A percentile compares a stretch with the other conserved stretches of the same genome.
phyloP scores from a whole-genome alignment of 805 yeast genomes.

The Starmera dryadoides region DNA sequence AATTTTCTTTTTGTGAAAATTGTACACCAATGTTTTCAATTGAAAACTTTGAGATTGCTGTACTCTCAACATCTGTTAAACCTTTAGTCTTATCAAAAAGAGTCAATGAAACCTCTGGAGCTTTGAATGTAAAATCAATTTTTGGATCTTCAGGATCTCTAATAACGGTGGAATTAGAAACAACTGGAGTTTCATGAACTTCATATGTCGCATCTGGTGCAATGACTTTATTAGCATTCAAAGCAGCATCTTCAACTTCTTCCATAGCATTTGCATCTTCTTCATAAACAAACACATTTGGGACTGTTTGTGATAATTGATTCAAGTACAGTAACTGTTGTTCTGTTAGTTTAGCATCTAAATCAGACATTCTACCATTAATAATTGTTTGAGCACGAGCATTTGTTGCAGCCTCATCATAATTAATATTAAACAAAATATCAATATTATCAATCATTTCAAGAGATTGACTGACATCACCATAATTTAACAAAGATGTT shows the following conservation, averaged over 20 bases:
- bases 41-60: constrained; percentile 48
- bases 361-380: constrained; percentile 53
- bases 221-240: constrained; percentile 48
- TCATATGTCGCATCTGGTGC: constrained; percentile 25
- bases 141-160: constrained; percentile 19
- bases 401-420: constrained; percentile 29
- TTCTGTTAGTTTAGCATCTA: constrained; percentile 64
- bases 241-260: constrained; percentile 58
- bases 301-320: constrained; percentile 46
- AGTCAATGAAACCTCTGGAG: constrained; percentile 60
- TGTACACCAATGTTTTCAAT: constrained; percentile 50
- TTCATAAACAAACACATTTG: constrained; percentile 44
- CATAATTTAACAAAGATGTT: constrained; percentile 51
- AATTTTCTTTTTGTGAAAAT: constrained; percentile 44
- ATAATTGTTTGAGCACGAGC: constrained; percentile 42
- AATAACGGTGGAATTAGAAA: constrained; percentile 14
- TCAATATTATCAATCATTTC: constrained; percentile 65
- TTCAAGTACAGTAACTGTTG: constrained; percentile 55
- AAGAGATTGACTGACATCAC: constrained; percentile 30
- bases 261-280: constrained; percentile 34
- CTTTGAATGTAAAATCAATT: constrained; percentile 43
- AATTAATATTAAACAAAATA: constrained; percentile 49
- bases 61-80: constrained; percentile 26
- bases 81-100: constrained; percentile 46
- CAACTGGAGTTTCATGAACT: constrained; percentile 5